These are phyloP conservation scores for Annulohypoxylon maeteangense DNA, from an alignment of 495 filamentous ascomycete genomes.

Conservation along the genomic window DNA sequence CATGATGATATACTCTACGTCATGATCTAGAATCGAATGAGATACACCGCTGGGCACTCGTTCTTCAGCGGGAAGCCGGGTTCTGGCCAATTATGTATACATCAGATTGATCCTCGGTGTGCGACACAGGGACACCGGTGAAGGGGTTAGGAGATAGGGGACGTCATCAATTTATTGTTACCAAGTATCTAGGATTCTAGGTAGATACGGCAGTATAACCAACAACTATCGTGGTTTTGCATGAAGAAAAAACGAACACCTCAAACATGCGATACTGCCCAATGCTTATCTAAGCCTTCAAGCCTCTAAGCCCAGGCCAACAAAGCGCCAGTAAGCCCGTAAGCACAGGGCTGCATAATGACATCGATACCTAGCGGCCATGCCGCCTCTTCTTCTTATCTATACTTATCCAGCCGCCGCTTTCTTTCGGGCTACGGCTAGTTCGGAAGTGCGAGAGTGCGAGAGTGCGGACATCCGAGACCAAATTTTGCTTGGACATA, in stretches of 20 bases:
- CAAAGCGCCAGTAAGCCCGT: not conserved
- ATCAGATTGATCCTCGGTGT: not conserved
- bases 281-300: constrained; percentile 2
- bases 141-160: not conserved
- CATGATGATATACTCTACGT: constrained; percentile 6
- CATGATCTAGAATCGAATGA: constrained; percentile 1
- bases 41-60: not conserved
- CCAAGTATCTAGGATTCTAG: not conserved
- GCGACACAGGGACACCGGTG: constrained; percentile 4
- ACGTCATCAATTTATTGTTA: constrained; percentile 8
- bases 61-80: not conserved
- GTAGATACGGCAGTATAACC: too few species aligned
- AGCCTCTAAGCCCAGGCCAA: not conserved
- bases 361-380: constrained; percentile 14
- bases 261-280: constrained; percentile 6
- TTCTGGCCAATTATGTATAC: not conserved
- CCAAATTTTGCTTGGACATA: constrained; percentile 12
- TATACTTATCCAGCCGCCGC: not conserved
- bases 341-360: constrained; percentile 18
- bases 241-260: not conserved
- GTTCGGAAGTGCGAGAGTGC: constrained; percentile 18
- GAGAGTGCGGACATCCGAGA: constrained; percentile 30
- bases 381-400: constrained; percentile 1
- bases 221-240: not conserved
- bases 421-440: not conserved